Evolutionary conservation across 1,284 basidiomycete genomes (phyloP).

Genomic region (Cutaneotrichosporon sp.): DNA sequence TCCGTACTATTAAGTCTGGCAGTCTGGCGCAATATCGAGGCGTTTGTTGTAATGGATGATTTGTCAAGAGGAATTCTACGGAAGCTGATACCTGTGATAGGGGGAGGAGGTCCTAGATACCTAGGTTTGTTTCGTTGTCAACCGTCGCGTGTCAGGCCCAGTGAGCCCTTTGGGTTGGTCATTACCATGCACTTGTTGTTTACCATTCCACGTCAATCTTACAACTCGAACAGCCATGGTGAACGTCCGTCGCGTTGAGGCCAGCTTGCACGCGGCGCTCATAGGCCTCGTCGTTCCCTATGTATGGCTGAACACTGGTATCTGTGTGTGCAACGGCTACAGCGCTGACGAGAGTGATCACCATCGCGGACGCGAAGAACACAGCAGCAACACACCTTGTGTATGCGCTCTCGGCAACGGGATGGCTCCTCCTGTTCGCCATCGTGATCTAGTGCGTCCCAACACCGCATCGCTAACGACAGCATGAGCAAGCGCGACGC

Average conservation of each 20-base stretch:
- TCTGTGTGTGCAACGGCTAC: not conserved
- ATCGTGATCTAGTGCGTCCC: not conserved
- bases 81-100: too few relatives aligned
- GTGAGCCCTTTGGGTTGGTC: too few relatives aligned
- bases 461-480: not conserved
- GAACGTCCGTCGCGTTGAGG: not conserved
- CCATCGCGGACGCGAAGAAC: not conserved
- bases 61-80: too few relatives aligned
- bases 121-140: too few relatives aligned
- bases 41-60: too few relatives aligned
- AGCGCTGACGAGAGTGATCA: not conserved
- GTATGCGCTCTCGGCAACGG: not conserved
- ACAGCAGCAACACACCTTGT: not conserved
- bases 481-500: constrained; percentile 3
- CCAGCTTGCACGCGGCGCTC: constrained; percentile 1
- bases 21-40: too few relatives aligned
- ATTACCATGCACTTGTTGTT: too few relatives aligned
- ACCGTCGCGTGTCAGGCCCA: too few relatives aligned
- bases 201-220: too few relatives aligned
- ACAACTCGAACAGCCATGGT: not conserved
- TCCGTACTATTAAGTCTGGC: too few relatives aligned
- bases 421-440: not conserved
- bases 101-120: too few relatives aligned
- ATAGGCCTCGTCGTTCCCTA: not conserved
- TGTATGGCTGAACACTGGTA: constrained; percentile 2